phyloP scores from a whole-genome alignment of 768 basidiomycete species.

The Hygrophorus pudorinus region DNA sequence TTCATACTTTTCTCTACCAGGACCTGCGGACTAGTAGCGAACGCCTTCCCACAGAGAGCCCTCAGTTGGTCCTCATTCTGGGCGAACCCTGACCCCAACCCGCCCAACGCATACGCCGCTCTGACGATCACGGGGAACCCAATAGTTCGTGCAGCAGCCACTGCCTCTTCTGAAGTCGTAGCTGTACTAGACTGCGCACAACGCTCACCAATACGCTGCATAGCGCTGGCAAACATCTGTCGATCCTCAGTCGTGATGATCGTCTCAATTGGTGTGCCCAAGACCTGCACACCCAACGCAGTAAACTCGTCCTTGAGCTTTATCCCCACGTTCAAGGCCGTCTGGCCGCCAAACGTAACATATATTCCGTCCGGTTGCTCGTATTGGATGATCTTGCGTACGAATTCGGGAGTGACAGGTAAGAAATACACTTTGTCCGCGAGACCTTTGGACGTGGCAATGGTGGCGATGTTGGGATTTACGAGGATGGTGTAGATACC shows the following conservation, averaged over 20 bases:
- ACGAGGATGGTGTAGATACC: slow-evolving; percentile 99
- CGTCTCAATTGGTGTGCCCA: slow-evolving; percentile 95
- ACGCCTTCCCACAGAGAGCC: slow-evolving; percentile 87
- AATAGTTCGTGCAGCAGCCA: slow-evolving; percentile 71
- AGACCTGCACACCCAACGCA: slow-evolving; percentile 79
- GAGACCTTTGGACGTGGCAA: slow-evolving; percentile 92
- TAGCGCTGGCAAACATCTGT: slow-evolving; percentile 86
- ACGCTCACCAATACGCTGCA: slow-evolving; percentile 93
- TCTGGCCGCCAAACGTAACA: slow-evolving; percentile 97
- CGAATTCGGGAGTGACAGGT: slow-evolving; percentile 96
- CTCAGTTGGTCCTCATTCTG: slow-evolving; percentile 84
- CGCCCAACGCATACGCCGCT: slow-evolving; percentile 94
- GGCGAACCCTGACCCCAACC: slow-evolving; percentile 94
- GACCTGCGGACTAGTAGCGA: slow-evolving; percentile 96
- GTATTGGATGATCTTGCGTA: slow-evolving; percentile 95
- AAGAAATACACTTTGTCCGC: slow-evolving; percentile 99
- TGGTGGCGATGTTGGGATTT: slow-evolving; percentile 99
- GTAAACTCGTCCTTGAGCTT: slow-evolving; percentile 96
- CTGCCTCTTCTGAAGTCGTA: slow-evolving; percentile 76
- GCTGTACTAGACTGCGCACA: slow-evolving; percentile 88
- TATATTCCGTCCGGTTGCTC: slow-evolving; percentile 99
- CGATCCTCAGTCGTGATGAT: slow-evolving; percentile 97
- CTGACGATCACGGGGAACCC: slow-evolving; percentile 96
- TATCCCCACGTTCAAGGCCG: slow-evolving; percentile 93
- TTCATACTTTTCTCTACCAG: slow-evolving; percentile 99